phyloP scores from a whole-genome alignment of 768 basidiomycete genomes.

The Suillus spraguei region DNA sequence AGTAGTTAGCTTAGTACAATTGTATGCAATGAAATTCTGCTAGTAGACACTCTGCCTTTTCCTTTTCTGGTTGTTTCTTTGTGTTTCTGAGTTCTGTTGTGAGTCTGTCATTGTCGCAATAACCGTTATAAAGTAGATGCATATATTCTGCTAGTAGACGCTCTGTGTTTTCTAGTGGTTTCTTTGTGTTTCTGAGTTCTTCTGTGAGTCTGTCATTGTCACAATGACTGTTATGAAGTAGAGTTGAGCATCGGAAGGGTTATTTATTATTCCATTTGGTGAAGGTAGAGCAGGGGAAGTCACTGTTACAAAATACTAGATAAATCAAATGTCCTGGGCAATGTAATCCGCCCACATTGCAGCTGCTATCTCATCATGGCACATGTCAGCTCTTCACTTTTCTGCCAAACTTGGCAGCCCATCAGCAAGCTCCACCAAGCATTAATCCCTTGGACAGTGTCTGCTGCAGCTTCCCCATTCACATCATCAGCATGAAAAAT shows the following conservation, averaged over 20 bases:
- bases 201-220: constrained; percentile 53
- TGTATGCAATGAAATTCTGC: no score
- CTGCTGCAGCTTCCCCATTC: no score
- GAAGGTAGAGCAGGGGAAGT: no score
- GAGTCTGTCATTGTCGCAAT: constrained; percentile 54
- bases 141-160: constrained; percentile 35
- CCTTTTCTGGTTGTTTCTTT: constrained; percentile 51
- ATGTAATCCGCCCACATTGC: not conserved
- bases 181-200: constrained; percentile 44
- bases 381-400: not conserved
- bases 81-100: constrained; percentile 46
- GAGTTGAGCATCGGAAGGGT: constrained; percentile 51
- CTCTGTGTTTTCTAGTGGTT: constrained; percentile 59
- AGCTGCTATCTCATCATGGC: not conserved
- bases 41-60: constrained; percentile 38
- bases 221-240: constrained; percentile 55
- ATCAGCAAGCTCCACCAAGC: not conserved
- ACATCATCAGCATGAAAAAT: not conserved
- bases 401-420: not conserved
- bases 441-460: not conserved
- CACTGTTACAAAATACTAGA: no score
- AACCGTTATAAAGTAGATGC: constrained; percentile 54
- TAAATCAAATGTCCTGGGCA: no score
- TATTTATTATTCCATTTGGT: no score
- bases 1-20: no score